phyloP scores from a whole-genome alignment of 306 rosid species.

The Prunus salicina region DNA sequence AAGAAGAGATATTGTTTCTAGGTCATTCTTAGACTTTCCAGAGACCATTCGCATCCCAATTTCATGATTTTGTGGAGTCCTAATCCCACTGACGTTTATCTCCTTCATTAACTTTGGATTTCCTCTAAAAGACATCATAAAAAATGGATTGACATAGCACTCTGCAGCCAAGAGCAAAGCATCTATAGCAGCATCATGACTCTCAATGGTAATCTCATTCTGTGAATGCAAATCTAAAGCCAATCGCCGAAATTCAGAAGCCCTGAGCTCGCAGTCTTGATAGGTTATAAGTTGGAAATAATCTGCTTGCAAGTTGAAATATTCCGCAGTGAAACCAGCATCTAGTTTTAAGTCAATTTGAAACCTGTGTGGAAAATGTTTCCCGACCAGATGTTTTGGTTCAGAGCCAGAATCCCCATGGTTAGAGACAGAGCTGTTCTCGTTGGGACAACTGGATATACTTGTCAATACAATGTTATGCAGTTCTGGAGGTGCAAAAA shows the following conservation, averaged over 20 bases:
- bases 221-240: slow-evolving; percentile 83
- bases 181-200: slow-evolving; percentile 92
- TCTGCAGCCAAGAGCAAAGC: slow-evolving; percentile 92
- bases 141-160: slow-evolving; percentile 89
- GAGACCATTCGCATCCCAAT: slow-evolving; percentile 37
- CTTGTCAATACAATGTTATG: slow-evolving; percentile 51
- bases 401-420: slow-evolving; percentile 43
- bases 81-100: slow-evolving; percentile 32
- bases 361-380: slow-evolving; percentile 33
- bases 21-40: slow-evolving; percentile 49
- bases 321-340: slow-evolving; percentile 55
- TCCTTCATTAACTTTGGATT: slow-evolving; percentile 43
- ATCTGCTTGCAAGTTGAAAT: slow-evolving; percentile 74
- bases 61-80: slow-evolving; percentile 33
- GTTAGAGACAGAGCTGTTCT: slow-evolving; percentile 42
- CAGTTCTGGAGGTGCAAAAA: slow-evolving; percentile 68
- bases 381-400: slow-evolving; percentile 41
- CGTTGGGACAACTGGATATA: slow-evolving; percentile 41
- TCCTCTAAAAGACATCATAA: slow-evolving; percentile 57
- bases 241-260: slow-evolving; percentile 81
- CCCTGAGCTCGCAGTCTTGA: slow-evolving; percentile 69
- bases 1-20: slow-evolving; percentile 57
- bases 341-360: slow-evolving; percentile 48
- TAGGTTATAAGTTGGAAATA: slow-evolving; percentile 72
- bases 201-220: slow-evolving; percentile 58